Evolutionary conservation across 2,329 filamentous ascomycete species (phyloP), one percentile per base, ranked within the genome.

Genomic region (Xylariaceae sp.): DNA sequence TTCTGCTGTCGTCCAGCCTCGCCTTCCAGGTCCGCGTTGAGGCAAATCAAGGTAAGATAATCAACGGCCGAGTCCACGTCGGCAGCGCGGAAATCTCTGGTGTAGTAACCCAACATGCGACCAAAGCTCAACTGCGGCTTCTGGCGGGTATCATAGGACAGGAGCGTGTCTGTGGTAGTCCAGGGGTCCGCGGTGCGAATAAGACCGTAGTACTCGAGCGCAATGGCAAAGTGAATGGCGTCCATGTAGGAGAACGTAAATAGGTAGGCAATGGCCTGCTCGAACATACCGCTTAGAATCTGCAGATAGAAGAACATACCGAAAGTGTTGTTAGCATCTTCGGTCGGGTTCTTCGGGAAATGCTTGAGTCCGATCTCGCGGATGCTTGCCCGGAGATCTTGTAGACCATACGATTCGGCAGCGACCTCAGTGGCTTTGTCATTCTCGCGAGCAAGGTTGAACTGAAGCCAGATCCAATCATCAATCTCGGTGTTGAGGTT

Each of bases 261-360:
- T 15, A 99, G 82, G 74, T 95, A 97, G 37, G 89, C 88, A 56
- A 99, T 81, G 13, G 93, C 94, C 69, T 94, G 88, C 76, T 99
- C 94, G 67, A 96, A 99, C 83, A 97, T 88, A 65, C 94, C 94
- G 35, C 89, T 87, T 54, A 97, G 79, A 48, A 96, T 84, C 72
- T 96, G 92, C 65, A 99, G 83, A 75, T 95, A 92, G 77, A 99
- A 97, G 76, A 88, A 96, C 71, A 93, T 92, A 70, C 89, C 92
- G 67, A 92, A 94, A 63, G 87, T 88, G 66, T 88, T 89, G 62
- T 84, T 84, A 37, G 75, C 77, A 63, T 90, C 89, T 61, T 95
- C 92, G n/a, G 83, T 80, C 55, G 85, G 83, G 56, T 86, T 86
- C 74, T 93, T 92, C 68, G 88, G 85, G 75, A 97, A 99, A 74